Evolutionary conservation across 179 eudicot species (phyloP).

Genomic region (Heliamphora ciliata): DNA sequence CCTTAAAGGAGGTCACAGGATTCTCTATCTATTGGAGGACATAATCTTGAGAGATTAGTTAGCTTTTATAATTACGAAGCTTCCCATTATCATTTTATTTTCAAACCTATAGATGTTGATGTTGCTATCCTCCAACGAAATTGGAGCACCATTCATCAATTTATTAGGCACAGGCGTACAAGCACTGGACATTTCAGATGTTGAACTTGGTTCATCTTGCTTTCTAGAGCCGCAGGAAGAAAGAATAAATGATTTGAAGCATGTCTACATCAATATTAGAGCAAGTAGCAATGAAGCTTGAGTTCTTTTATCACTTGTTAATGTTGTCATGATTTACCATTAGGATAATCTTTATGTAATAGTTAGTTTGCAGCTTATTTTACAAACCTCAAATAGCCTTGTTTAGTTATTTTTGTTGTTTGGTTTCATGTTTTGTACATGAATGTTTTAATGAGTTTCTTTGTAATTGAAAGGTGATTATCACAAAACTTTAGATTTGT

Average conservation of each 20-base stretch:
- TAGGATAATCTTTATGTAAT: too few species aligned
- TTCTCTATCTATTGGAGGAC: constrained; percentile 68
- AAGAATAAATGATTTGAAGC: constrained; percentile 38
- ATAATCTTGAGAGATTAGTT: constrained; percentile 77
- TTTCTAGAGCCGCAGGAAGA: constrained; percentile 47
- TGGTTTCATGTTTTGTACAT: too few species aligned
- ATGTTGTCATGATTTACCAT: too few species aligned
- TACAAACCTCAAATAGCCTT: too few species aligned
- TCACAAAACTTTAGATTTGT: too few species aligned
- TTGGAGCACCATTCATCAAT: constrained; percentile 65
- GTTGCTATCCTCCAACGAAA: constrained; percentile 33
- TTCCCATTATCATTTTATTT: background rate
- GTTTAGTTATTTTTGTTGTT: too few species aligned
- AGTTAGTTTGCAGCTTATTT: too few species aligned
- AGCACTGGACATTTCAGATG: constrained; percentile 57
- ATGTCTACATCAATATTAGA: constrained; percentile 65
- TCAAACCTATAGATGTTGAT: constrained; percentile 9
- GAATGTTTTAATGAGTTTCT: too few species aligned
- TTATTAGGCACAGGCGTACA: constrained; percentile 48
- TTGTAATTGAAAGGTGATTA: too few species aligned
- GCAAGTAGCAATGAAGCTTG: background rate
- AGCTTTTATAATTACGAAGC: background rate
- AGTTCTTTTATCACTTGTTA: too few species aligned
- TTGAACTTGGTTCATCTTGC: constrained; percentile 72
- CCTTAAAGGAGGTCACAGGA: constrained; percentile 37